A percentile compares a stretch with the other conserved stretches of the same genome.
These are phyloP conservation scores for Bacidia gigantensis DNA, from an alignment of 495 filamentous ascomycete species.

Conservation along the genomic window DNA sequence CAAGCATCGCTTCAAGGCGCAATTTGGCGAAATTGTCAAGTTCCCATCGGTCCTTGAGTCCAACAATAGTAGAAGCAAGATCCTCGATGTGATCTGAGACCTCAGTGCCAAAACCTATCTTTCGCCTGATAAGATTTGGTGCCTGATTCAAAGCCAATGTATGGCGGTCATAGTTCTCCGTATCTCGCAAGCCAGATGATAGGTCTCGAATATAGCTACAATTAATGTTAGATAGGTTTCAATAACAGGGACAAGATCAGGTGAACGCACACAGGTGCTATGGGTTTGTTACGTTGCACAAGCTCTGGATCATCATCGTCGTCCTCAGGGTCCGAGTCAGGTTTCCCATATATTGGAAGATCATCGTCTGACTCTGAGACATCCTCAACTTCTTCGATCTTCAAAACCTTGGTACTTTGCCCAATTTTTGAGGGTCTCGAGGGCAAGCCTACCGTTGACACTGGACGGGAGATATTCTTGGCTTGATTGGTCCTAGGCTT, in stretches of 20 bases:
- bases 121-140: conserved; percentile 69
- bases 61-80: conserved; percentile 58
- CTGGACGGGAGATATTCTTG: neutral
- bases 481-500: conserved; percentile 4
- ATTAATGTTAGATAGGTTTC: conserved; percentile 24
- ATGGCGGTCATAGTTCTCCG: conserved; percentile 72
- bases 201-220: conserved; percentile 91
- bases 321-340: conserved; percentile 84
- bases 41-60: conserved; percentile 68
- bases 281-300: conserved; percentile 66
- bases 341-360: conserved; percentile 71
- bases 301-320: conserved; percentile 85
- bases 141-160: conserved; percentile 65
- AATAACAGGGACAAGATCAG: conserved; percentile 27
- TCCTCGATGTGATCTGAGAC: conserved; percentile 73
- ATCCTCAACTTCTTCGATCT: conserved; percentile 55
- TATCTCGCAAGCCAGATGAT: conserved; percentile 61
- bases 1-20: conserved; percentile 71
- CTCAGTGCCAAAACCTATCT: conserved; percentile 76
- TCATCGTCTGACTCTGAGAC: conserved; percentile 47
- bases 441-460: no score
- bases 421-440: conserved; percentile 6
- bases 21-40: conserved; percentile 63
- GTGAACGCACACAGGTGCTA: conserved; percentile 76
- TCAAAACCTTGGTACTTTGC: conserved; percentile 37